phyloP scores from a whole-genome alignment of 2,329 filamentous ascomycete species.

The Geosmithia putterillii region DNA sequence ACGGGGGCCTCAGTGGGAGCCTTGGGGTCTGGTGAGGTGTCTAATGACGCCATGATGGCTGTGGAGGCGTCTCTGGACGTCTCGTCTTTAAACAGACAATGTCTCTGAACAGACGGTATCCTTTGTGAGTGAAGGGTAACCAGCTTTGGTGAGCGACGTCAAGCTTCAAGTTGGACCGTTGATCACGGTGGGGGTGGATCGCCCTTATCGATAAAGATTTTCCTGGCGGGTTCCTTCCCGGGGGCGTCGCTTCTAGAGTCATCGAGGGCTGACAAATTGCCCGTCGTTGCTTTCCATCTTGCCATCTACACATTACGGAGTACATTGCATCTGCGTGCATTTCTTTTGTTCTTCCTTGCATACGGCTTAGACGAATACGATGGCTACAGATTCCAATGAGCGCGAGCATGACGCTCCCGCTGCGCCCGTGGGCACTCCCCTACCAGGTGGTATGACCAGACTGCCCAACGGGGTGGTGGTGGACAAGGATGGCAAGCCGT shows the following conservation, averaged over 20 bases:
- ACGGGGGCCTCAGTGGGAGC: neutral
- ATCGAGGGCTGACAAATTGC: neutral
- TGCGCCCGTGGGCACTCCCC: neutral
- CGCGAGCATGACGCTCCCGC: neutral
- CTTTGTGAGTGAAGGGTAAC: neutral
- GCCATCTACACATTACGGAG: neutral
- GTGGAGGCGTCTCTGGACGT: too few species aligned
- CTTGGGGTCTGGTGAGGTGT: too few species aligned
- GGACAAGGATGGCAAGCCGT: conserved; percentile 78
- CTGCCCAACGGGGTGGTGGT: conserved; percentile 62
- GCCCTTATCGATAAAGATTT: neutral
- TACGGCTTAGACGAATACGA: neutral
- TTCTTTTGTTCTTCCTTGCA: neutral
- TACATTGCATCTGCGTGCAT: neutral
- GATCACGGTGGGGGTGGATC: too few species aligned
- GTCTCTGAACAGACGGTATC: too few species aligned
- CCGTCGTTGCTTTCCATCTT: neutral
- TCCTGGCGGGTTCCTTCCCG: neutral
- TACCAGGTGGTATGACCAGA: conserved; percentile 25
- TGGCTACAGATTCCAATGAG: neutral
- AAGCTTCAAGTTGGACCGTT: too few species aligned
- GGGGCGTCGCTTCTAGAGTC: neutral
- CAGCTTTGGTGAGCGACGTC: too few species aligned
- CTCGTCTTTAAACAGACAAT: too few species aligned
- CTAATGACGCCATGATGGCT: too few species aligned